Percentiles rank a stretch among this genome's conserved stretches.
These are phyloP conservation scores for Shiraia bambusicola DNA, from an alignment of 2,329 filamentous ascomycete species.

Conservation along the genomic window DNA sequence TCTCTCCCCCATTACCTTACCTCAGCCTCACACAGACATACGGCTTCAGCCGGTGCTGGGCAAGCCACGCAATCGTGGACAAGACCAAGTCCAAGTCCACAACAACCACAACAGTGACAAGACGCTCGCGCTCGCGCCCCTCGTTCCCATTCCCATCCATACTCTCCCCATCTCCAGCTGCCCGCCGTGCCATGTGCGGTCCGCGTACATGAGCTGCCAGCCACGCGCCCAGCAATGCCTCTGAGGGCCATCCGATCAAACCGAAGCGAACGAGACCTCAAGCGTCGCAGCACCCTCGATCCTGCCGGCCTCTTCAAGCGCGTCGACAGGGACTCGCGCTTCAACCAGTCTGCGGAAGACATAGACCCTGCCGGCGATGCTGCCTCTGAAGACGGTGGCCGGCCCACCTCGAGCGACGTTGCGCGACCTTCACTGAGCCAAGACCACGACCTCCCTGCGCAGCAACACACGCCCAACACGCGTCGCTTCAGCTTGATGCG, in stretches of 20 bases:
- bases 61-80: background rate
- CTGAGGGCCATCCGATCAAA: constrained; percentile 41
- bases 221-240: constrained; percentile 43
- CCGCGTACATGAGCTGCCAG: constrained; percentile 41
- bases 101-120: too few relatives aligned
- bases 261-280: constrained; percentile 46
- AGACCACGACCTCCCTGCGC: constrained; percentile 26
- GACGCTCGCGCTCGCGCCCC: constrained; percentile 6
- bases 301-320: constrained; percentile 41
- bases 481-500: constrained; percentile 69
- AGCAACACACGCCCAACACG: constrained; percentile 43
- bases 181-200: constrained; percentile 37
- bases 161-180: constrained; percentile 12
- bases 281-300: constrained; percentile 49
- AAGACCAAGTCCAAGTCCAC: too few relatives aligned
- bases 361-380: constrained; percentile 29
- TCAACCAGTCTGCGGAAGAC: constrained; percentile 28
- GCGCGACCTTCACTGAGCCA: constrained; percentile 18
- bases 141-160: constrained; percentile 17
- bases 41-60: background rate
- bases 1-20: too few relatives aligned
- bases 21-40: too few relatives aligned
- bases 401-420: constrained; percentile 30
- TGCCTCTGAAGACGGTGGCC: constrained; percentile 39
- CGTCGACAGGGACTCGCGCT: constrained; percentile 29